Evolutionary conservation across 257 asterid genomes (phyloP).

Genomic region (Solanum ossicruentum): DNA sequence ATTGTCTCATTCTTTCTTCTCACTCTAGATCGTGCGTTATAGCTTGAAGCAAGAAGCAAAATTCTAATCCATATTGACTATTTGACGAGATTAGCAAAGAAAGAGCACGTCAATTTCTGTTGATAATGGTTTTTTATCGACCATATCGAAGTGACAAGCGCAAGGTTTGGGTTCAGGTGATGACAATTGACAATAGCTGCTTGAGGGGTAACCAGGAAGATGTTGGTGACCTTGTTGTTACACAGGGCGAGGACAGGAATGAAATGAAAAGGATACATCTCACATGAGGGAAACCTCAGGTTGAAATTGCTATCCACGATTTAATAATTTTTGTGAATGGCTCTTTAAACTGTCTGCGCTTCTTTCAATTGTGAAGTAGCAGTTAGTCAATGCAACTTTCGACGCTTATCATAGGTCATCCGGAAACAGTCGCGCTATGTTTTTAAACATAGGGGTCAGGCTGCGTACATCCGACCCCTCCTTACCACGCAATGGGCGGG

Average conservation of each 20-base stretch:
- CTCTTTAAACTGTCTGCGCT: too few relatives aligned
- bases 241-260: background rate
- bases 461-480: too few relatives aligned
- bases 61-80: background rate
- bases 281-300: background rate
- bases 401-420: too few relatives aligned
- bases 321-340: background rate
- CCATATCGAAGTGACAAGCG: background rate
- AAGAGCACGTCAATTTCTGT: background rate
- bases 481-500: too few relatives aligned
- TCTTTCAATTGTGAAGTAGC: too few relatives aligned
- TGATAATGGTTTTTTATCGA: background rate
- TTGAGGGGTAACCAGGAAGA: background rate
- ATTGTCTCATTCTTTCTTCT: background rate
- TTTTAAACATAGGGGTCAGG: too few relatives aligned
- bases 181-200: background rate
- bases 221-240: background rate
- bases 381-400: too few relatives aligned
- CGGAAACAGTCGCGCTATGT: too few relatives aligned
- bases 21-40: background rate
- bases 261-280: background rate
- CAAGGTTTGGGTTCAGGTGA: background rate
- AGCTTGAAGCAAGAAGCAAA: background rate
- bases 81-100: background rate
- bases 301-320: background rate